A percentile compares a stretch with the other conserved stretches of the same genome.
Conservation (phyloP, 2,329 filamentous ascomycete genomes). For the Diaporthe velutina region DNA sequence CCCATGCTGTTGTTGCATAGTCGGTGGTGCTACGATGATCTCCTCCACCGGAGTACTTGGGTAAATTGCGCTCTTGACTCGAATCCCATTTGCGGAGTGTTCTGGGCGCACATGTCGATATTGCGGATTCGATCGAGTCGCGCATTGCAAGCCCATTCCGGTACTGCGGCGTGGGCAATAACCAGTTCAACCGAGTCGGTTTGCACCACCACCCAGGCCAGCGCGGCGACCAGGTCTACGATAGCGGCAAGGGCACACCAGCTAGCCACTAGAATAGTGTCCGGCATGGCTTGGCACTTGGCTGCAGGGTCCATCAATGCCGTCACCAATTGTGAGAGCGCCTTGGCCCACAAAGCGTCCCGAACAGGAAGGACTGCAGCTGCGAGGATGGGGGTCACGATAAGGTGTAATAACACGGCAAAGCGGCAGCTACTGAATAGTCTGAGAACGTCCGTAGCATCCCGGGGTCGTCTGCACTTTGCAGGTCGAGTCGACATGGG, state of each 20-base stretch:
- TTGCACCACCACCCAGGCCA: slow-evolving; percentile 12
- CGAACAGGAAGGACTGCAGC: slow-evolving; percentile 28
- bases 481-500: not conserved
- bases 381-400: not conserved
- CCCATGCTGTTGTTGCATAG: not conserved
- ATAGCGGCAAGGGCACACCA: slow-evolving; percentile 17
- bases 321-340: slow-evolving; percentile 32
- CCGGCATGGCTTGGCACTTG: slow-evolving; percentile 19
- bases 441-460: not conserved
- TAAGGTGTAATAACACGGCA: slow-evolving; percentile 11
- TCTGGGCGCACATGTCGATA: not conserved
- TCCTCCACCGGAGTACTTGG: not conserved
- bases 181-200: slow-evolving; percentile 7
- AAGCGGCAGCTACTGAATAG: slow-evolving; percentile 2
- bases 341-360: slow-evolving; percentile 22
- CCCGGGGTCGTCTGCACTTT: not conserved
- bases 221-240: not conserved
- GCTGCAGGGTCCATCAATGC: slow-evolving; percentile 13
- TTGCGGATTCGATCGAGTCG: slow-evolving; percentile 19
- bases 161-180: not conserved
- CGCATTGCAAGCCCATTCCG: slow-evolving; percentile 3
- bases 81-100: not conserved
- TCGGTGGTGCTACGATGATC: slow-evolving; percentile 10
- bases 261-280: slow-evolving; percentile 8
- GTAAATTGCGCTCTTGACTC: slow-evolving; percentile 19